Evolutionary conservation across 495 filamentous ascomycete genomes (phyloP).

Genomic region (Aspergillus asperescens): DNA sequence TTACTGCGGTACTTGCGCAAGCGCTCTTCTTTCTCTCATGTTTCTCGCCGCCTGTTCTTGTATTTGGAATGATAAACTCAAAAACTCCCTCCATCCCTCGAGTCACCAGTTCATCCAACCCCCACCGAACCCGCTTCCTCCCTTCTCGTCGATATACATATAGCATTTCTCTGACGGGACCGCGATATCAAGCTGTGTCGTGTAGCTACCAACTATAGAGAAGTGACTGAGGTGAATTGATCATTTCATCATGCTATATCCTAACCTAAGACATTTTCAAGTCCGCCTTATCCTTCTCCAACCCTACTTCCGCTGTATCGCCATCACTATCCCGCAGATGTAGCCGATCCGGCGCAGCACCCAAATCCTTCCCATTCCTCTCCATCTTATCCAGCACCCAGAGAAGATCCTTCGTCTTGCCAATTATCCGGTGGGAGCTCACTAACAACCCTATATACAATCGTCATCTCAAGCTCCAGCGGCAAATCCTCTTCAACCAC

Average conservation of each 20-base stretch:
- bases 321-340: no score
- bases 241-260: background rate
- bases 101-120: background rate
- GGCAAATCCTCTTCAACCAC: no score
- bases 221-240: background rate
- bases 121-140: background rate
- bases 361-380: no score
- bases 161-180: background rate
- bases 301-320: no score
- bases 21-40: slow-evolving; percentile 3
- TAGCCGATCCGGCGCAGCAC: no score
- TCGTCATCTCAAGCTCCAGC: no score
- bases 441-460: no score
- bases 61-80: background rate
- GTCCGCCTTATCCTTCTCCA: no score
- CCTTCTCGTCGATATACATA: slow-evolving; percentile 16
- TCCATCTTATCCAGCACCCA: no score
- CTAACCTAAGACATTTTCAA: no score
- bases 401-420: no score
- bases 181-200: background rate
- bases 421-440: no score
- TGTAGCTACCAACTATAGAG: slow-evolving; percentile 2
- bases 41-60: background rate
- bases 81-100: background rate
- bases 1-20: background rate